These are phyloP conservation scores for Malus hybrid DNA, from an alignment of 331 rosid species.

Conservation along the genomic window DNA sequence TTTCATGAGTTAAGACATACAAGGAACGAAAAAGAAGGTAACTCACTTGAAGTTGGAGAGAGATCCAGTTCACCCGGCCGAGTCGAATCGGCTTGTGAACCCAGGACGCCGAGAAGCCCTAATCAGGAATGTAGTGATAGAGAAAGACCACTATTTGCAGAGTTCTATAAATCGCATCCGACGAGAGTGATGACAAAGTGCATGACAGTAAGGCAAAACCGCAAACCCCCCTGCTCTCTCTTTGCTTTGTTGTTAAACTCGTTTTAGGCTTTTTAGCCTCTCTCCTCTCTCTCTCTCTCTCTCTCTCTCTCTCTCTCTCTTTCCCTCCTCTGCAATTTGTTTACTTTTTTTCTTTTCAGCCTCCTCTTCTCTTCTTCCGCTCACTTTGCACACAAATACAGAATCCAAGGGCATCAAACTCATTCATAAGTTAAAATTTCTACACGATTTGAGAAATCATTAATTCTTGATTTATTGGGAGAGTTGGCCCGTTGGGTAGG, in stretches of 20 bases:
- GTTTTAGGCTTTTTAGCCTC: not conserved
- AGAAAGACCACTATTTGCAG: constrained; percentile 4
- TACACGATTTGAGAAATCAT: not conserved
- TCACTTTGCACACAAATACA: not conserved
- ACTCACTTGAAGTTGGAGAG: constrained; percentile 29
- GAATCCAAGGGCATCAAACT: not conserved
- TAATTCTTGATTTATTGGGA: not conserved
- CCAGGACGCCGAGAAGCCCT: constrained; percentile 18
- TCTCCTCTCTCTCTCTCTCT: not conserved
- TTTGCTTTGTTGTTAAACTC: not conserved
- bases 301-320: not conserved
- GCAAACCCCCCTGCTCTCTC: constrained; percentile 1
- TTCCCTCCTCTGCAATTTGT: not conserved
- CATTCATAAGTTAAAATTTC: not conserved
- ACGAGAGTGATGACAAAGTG: constrained; percentile 35
- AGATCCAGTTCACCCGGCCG: constrained; percentile 24
- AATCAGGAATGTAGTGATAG: not conserved
- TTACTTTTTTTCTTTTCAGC: not conserved
- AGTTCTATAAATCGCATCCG: constrained; percentile 24
- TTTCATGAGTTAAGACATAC: not conserved
- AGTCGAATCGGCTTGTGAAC: constrained; percentile 52
- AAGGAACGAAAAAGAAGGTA: not conserved
- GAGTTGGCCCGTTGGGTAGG: not conserved
- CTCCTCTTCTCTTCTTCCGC: not conserved
- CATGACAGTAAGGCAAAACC: constrained; percentile 48